A percentile compares a stretch with the other conserved stretches of the same genome.
Conservation (phyloP, 2,329 filamentous ascomycete genomes). For the Sclerotinia subarctica region DNA sequence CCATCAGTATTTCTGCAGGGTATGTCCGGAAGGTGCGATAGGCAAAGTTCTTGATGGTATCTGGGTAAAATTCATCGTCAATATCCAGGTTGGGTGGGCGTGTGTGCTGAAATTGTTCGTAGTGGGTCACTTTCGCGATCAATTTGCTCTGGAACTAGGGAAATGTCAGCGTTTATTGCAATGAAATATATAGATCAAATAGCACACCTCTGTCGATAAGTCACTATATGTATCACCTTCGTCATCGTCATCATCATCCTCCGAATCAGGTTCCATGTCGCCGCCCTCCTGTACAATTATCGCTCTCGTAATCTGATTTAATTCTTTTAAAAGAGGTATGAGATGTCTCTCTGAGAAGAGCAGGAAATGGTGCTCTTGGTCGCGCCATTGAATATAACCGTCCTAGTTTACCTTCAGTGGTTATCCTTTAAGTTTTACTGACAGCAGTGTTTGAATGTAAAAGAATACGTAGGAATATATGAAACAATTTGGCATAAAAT, state of each 20-base stretch:
- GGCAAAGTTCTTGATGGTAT: neutral
- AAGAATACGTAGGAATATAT: too few species aligned
- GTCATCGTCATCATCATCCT: conserved; percentile 7
- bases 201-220: conserved; percentile 6
- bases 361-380: conserved; percentile 14
- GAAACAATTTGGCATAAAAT: neutral
- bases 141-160: conserved; percentile 14
- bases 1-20: neutral
- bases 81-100: conserved; percentile 22
- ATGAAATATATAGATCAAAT: too few species aligned
- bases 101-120: conserved; percentile 2
- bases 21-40: conserved; percentile 4
- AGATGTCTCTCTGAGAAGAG: conserved; percentile 8
- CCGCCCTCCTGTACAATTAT: conserved; percentile 4
- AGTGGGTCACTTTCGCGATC: conserved; percentile 11
- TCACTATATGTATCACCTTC: neutral
- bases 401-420: conserved; percentile 12
- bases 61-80: conserved; percentile 18
- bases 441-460: neutral
- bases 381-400: conserved; percentile 14
- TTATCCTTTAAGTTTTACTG: neutral
- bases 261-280: neutral
- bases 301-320: conserved; percentile 10
- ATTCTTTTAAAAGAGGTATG: conserved; percentile 2
- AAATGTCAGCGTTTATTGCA: neutral